Evolutionary conservation across 169 alveolate species (phyloP), one percentile per base, ranked within the genome.

Genomic region (Plasmodium vinckei): DNA sequence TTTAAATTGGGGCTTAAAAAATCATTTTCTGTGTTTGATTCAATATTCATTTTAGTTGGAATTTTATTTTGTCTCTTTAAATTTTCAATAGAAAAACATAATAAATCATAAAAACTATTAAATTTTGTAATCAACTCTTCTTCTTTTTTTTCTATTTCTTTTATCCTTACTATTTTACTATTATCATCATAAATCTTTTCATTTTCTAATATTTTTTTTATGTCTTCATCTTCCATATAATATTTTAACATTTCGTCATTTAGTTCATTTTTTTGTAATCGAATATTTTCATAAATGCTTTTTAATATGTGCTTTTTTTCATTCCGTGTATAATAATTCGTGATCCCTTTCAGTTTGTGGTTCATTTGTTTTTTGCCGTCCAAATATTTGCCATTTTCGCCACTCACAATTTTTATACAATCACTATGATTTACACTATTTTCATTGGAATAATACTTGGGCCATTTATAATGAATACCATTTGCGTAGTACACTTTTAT

Each of bases 241-340:
- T 39, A 82, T 51, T 67, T 46, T 25, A 47, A n/a, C 23, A 67
- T 54, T 67, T 67, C 72, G 33, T 82, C 82, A 27, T 44, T 59
- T 47, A 67, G 15, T 5, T 39, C n/a, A 25, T 42, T 67, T n/a
- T 39, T 67, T 54, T 82, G 67, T 19, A 67, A 47, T 67, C 46
- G 53, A 56, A 82, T 82, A 23, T 82, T 67, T 82, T 67, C 82
- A 67, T 67, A 59, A 67, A 82, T 82, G 6, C 65, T 53, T 67
- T 56, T 33, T 46, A 82, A 67, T 53, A 82, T 82, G 10, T 65
- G 33, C 19, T 82, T 82, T 60, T 82, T 82, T 82, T 82, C 90
- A 21, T 67, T 82, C 15, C 84, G 67, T 39, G 90, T 33, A 39
- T 82, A 82, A 67, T 82, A 82, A 82, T 82, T 61, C 10, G 54